A percentile compares a stretch with the other conserved stretches of the same genome.
phyloP scores from a whole-genome alignment of 1,139 yeast species.

The Yamadazyma conglobata region DNA sequence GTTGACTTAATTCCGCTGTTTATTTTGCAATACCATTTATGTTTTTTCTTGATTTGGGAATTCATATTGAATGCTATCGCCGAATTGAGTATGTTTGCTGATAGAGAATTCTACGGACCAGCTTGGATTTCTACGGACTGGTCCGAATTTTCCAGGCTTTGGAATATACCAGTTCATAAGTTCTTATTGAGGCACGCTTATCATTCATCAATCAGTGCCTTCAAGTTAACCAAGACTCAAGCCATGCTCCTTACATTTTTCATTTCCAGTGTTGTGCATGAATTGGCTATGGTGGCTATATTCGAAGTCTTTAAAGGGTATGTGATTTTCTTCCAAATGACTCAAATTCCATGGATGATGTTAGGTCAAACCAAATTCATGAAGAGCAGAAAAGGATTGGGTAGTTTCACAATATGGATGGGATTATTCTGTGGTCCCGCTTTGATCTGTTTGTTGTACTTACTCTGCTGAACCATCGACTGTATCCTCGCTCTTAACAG shows the following conservation, averaged over 20 bases:
- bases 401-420: conserved; percentile 85
- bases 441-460: conserved; percentile 76
- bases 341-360: conserved; percentile 65
- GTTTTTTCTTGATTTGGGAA: conserved; percentile 92
- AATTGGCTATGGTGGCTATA: conserved; percentile 85
- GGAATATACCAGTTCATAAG: conserved; percentile 96
- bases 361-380: conserved; percentile 50
- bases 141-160: conserved; percentile 89
- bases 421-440: conserved; percentile 93
- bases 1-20: conserved; percentile 82
- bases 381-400: conserved; percentile 56
- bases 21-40: conserved; percentile 66
- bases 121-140: conserved; percentile 98
- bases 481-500: no score
- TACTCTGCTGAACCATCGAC: conserved; percentile 54
- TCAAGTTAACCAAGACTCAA: conserved; percentile 56
- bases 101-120: conserved; percentile 87
- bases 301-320: conserved; percentile 81
- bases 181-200: conserved; percentile 90
- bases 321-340: conserved; percentile 76
- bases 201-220: conserved; percentile 80
- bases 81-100: conserved; percentile 81
- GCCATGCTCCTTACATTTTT: conserved; percentile 84
- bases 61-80: conserved; percentile 85
- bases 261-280: conserved; percentile 81